phyloP scores from a whole-genome alignment of 2,329 filamentous ascomycete species.

The Aspergillus flavus region DNA sequence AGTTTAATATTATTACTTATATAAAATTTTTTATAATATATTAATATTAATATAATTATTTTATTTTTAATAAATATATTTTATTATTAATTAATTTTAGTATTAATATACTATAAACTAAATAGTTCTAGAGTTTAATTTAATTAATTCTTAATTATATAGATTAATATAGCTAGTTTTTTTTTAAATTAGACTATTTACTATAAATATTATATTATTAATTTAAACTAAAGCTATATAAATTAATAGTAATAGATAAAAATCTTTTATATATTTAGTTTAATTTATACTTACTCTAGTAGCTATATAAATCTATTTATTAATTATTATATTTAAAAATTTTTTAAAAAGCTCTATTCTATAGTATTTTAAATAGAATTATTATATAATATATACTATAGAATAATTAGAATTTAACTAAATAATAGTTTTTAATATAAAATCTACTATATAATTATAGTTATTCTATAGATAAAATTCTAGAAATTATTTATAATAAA shows the following conservation, averaged over 20 bases:
- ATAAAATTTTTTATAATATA: neutral
- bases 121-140: neutral
- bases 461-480: neutral
- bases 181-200: neutral
- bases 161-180: neutral
- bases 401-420: neutral
- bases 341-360: neutral
- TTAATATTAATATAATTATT: neutral
- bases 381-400: neutral
- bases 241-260: neutral
- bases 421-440: neutral
- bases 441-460: neutral
- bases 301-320: neutral
- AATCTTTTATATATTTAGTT: neutral
- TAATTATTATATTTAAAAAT: fast-evolving
- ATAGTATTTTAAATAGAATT: neutral
- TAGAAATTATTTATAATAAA: neutral
- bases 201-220: neutral
- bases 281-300: neutral
- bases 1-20: neutral
- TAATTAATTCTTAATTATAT: fast-evolving
- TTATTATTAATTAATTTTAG: neutral
- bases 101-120: neutral
- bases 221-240: neutral
- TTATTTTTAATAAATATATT: neutral